These are phyloP conservation scores for Aspergillus sp. DNA, from an alignment of 2,329 filamentous ascomycete species.

Conservation along the genomic window DNA sequence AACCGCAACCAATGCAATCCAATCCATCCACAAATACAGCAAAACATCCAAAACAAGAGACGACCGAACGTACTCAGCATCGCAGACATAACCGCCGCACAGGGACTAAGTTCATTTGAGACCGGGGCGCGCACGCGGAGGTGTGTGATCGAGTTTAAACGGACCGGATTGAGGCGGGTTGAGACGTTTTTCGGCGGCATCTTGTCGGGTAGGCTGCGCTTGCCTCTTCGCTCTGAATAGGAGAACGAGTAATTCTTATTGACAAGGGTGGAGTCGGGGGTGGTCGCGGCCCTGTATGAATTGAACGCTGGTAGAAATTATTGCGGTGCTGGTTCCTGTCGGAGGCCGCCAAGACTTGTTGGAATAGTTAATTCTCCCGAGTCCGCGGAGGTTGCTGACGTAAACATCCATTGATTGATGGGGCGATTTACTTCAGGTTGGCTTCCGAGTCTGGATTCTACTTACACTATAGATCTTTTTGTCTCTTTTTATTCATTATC, in stretches of 20 bases:
- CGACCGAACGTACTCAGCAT: constrained; percentile 58
- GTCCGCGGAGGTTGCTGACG: constrained; percentile 9
- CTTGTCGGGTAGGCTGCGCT: constrained; percentile 12
- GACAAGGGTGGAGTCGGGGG: not conserved
- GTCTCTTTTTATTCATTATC: not conserved
- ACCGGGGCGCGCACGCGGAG: constrained; percentile 66
- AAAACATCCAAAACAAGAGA: not conserved
- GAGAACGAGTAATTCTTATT: not conserved
- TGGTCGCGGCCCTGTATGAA: not conserved
- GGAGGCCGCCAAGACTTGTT: constrained; percentile 1
- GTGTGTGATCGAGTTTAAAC: constrained; percentile 50
- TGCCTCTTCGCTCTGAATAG: not conserved
- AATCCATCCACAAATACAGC: constrained; percentile 25
- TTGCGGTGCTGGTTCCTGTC: not conserved
- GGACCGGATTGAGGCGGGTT: constrained; percentile 47
- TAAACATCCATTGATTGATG: not conserved
- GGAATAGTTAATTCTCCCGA: constrained; percentile 3
- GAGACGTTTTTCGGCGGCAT: constrained; percentile 47
- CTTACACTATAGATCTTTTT: not conserved
- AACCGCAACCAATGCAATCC: not conserved
- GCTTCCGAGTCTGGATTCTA: not conserved
- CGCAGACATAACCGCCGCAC: constrained; percentile 64
- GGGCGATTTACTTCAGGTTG: not conserved
- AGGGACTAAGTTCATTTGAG: constrained; percentile 62
- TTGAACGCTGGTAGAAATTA: constrained; percentile 15